Conservation (phyloP, 768 basidiomycete genomes). For the Kwoniella dendrophila region DNA sequence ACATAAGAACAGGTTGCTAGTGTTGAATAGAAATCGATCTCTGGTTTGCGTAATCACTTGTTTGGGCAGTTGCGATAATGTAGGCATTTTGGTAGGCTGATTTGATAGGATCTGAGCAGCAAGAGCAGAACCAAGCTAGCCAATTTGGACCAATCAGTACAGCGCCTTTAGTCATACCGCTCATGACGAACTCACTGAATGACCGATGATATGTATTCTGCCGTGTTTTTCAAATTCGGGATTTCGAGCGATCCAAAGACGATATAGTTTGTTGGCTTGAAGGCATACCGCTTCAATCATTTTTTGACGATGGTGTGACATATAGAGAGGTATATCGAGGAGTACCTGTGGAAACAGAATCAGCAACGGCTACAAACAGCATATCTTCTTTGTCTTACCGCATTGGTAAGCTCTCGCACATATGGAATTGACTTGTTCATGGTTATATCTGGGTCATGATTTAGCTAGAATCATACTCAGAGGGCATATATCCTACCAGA, state of each 20-base stretch:
- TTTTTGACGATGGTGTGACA: conserved; percentile 58
- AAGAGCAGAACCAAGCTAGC: conserved; percentile 58
- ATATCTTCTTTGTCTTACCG: conserved; percentile 43
- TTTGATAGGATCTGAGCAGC: conserved; percentile 58
- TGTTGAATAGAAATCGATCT: conserved; percentile 57
- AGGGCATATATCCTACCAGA: conserved; percentile 29
- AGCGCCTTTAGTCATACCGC: background rate
- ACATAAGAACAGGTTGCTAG: conserved; percentile 56
- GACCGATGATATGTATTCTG: conserved; percentile 59
- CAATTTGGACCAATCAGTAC: conserved; percentile 6
- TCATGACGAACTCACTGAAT: conserved; percentile 49
- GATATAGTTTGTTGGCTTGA: conserved; percentile 58
- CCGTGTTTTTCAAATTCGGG: conserved; percentile 57
- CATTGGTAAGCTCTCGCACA: conserved; percentile 59
- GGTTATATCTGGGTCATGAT: conserved; percentile 55
- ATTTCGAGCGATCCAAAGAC: conserved; percentile 59
- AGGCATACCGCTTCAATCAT: conserved; percentile 60
- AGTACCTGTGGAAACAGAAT: conserved; percentile 29
- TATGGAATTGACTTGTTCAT: conserved; percentile 58
- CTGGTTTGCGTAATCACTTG: conserved; percentile 47
- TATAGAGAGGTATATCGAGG: conserved; percentile 59
- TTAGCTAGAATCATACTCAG: background rate
- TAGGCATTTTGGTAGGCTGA: conserved; percentile 58
- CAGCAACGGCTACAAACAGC: background rate
- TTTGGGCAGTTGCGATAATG: conserved; percentile 54